Evolutionary conservation across 1,284 basidiomycete genomes (phyloP), one percentile per base, ranked within the genome.

Genomic region (Naganishia albida): DNA sequence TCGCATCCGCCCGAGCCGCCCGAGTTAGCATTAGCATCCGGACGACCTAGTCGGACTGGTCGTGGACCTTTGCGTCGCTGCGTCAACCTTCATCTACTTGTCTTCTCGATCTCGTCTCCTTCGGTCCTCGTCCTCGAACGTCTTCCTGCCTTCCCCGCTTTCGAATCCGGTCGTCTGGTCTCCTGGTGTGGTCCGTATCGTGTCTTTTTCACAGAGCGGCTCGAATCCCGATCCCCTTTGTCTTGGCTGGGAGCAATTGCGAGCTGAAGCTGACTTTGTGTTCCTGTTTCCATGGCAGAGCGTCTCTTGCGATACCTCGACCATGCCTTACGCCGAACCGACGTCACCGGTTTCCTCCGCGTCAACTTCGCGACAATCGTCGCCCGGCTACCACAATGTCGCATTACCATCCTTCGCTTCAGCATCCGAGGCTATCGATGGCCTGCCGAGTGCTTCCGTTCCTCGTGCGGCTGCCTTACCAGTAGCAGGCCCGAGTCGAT

Each of bases 311-410:
- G 39, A 20, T 53, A 54, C 15, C 15, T 10, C 53, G n/a, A 72
- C 48, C 51, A 79, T 78, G 77, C 77, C 77, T 13, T 78, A 79
- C 75, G 71, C 77, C 13, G 73, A 75, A 48, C 77, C 77, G 13
- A 73, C 72, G 7, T 74, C 74, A 1, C 69, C 68, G 3, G 10
- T 57, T 13, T 69, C 74, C 1, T 73, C 75, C 2, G 46, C 72
- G 12, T 64, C 70, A 18, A 74, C 75, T 10, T 73, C 75, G 13
- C 46, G 57, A 50, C 46, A 42, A 43, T 40, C 20, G n/a, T 62
- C 57, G n/a, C 50, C 46, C 25, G 39, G 1, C 40, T 26, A 28
- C 10, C 55, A 39, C 51, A 54, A 20, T 54, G 50, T 18, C 50
- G n/a, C 26, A 15, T 50, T 63, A 6, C 60, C 60, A 23, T 60